These are phyloP conservation scores for Volvariella surrecta DNA, from an alignment of 1,284 basidiomycete genomes.

Conservation along the genomic window DNA sequence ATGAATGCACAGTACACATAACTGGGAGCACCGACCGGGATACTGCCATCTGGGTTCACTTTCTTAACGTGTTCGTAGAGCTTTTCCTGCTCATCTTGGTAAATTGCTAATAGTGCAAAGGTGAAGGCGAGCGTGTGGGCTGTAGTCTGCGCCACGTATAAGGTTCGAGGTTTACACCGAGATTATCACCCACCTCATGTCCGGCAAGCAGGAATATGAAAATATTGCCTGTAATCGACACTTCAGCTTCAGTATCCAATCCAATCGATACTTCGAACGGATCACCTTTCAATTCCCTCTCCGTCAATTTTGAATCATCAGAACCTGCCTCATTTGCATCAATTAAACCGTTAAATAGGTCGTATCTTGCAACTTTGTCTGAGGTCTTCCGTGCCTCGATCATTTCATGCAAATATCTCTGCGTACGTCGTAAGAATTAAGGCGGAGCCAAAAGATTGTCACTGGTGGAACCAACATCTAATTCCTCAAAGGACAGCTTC, in stretches of 20 bases:
- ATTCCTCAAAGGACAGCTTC: constrained; percentile 35
- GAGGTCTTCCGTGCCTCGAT: constrained; percentile 32
- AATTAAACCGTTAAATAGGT: constrained; percentile 48
- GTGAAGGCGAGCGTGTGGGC: constrained; percentile 44
- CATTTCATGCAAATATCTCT: constrained; percentile 52
- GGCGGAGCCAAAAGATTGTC: neutral
- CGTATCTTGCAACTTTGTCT: constrained; percentile 35
- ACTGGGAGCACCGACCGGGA: constrained; percentile 38
- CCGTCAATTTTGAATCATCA: constrained; percentile 29
- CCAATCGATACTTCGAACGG: neutral
- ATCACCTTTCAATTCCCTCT: constrained; percentile 42
- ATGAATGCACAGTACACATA: neutral
- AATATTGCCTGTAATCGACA: constrained; percentile 35
- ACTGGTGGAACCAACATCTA: constrained; percentile 29
- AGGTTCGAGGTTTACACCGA: neutral
- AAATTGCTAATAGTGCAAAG: constrained; percentile 37
- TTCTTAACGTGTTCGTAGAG: constrained; percentile 43
- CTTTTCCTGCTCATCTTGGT: constrained; percentile 55
- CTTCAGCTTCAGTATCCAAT: neutral
- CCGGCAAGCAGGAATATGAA: constrained; percentile 53
- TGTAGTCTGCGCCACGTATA: constrained; percentile 15
- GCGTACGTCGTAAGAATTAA: neutral
- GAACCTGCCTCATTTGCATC: constrained; percentile 36
- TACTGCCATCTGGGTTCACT: constrained; percentile 30
- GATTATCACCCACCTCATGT: constrained; percentile 37